Conservation (phyloP, 2,329 filamentous ascomycete genomes). For the Penicillium sclerotiorum region DNA sequence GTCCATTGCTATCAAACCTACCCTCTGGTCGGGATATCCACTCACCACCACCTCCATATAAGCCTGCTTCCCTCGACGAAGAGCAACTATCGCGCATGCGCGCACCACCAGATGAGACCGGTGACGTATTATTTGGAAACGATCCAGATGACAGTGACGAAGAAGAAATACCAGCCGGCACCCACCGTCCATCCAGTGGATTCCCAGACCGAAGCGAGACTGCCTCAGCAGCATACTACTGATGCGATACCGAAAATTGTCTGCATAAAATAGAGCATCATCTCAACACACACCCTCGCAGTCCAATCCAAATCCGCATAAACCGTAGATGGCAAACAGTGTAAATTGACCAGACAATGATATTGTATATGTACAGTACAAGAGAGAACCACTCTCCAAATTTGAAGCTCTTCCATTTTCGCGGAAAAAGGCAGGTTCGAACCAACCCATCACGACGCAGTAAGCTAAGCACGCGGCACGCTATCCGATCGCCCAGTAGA, state of each 20-base stretch:
- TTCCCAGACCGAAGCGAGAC: conserved; percentile 40
- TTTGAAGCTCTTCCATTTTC: conserved; percentile 13
- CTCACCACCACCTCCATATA: conserved; percentile 64
- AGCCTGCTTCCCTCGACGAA: conserved; percentile 65
- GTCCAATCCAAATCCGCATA: too few relatives aligned
- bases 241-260: conserved; percentile 7
- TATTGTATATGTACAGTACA: conserved; percentile 34
- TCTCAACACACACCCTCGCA: too few relatives aligned
- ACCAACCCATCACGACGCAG: conserved; percentile 1
- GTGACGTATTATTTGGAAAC: conserved; percentile 32
- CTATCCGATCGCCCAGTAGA: too few relatives aligned
- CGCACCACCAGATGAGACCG: conserved; percentile 56
- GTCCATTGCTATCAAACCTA: conserved; percentile 73
- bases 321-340: conserved; percentile 35
- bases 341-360: conserved; percentile 30
- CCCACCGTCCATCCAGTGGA: conserved; percentile 32
- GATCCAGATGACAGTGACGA: conserved; percentile 53
- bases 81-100: conserved; percentile 63
- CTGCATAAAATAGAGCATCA: too few relatives aligned
- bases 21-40: conserved; percentile 89
- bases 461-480: too few relatives aligned
- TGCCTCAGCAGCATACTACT: conserved; percentile 38
- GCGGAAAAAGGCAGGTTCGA: neutral
- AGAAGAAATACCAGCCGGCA: conserved; percentile 23
- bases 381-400: conserved; percentile 18